Evolutionary conservation across 495 filamentous ascomycete species (phyloP).

Genomic region (Penicillium psychrofluorescens): DNA sequence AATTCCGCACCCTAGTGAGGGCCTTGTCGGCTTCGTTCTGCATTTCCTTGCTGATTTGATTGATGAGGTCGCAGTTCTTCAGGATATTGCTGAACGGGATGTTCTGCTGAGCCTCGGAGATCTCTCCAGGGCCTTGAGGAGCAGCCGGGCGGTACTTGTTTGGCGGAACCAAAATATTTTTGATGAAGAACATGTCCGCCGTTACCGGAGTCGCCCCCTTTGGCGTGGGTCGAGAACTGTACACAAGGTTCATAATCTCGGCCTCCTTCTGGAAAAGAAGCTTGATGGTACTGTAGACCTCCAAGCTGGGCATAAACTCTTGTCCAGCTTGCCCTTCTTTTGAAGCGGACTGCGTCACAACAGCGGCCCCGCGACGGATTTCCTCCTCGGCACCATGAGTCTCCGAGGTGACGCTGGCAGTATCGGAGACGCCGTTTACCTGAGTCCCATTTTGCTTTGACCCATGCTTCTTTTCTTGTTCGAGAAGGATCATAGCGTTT

Average conservation of each 20-base stretch:
- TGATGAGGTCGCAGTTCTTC: slow-evolving; percentile 58
- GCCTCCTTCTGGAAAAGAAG: slow-evolving; percentile 81
- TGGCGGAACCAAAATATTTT: slow-evolving; percentile 76
- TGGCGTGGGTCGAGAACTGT: slow-evolving; percentile 58
- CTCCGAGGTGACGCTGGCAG: slow-evolving; percentile 20
- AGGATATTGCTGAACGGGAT: slow-evolving; percentile 74
- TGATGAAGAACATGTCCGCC: slow-evolving; percentile 91
- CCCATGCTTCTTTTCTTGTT: slow-evolving; percentile 29
- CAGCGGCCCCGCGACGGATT: slow-evolving; percentile 47
- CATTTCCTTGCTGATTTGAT: slow-evolving; percentile 69
- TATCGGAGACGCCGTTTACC: slow-evolving; percentile 17
- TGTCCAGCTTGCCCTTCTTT: slow-evolving; percentile 35
- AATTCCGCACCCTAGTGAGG: slow-evolving; percentile 39
- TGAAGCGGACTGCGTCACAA: slow-evolving; percentile 21
- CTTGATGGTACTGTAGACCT: slow-evolving; percentile 67
- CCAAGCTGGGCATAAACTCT: slow-evolving; percentile 63
- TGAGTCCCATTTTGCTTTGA: slow-evolving; percentile 24
- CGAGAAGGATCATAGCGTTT: slow-evolving; percentile 50
- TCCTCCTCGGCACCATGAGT: slow-evolving; percentile 59
- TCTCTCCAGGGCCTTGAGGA: slow-evolving; percentile 64
- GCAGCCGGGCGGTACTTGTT: slow-evolving; percentile 89
- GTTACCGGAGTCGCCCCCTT: slow-evolving; percentile 45
- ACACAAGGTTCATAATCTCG: slow-evolving; percentile 74
- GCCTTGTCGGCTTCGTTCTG: slow-evolving; percentile 36
- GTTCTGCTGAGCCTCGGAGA: slow-evolving; percentile 83